Evolutionary conservation across 306 rosid species (phyloP), one percentile per base, ranked within the genome.

Genomic region (Morella rubra): DNA sequence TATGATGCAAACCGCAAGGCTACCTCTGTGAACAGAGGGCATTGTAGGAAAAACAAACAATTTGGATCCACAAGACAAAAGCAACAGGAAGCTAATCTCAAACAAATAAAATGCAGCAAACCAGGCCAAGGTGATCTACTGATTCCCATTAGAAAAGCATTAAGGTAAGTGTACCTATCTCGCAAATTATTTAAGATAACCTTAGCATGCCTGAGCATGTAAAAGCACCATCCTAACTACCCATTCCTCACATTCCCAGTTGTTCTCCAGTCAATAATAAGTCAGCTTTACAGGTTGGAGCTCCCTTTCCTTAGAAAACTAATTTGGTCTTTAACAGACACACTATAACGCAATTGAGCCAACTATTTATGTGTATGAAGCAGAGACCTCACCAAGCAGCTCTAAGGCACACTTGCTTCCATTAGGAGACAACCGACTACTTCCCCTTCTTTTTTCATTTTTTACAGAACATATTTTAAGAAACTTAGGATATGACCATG

Each of bases 221-320:
- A 85, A 75, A 85, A 85, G 86, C 85, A 85, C 50, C 77, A 89
- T 77, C 87, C 91, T 88, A 84, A 79, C 97, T 82, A 86, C 86
- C 93, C 88, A 85, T 76, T 84, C 73, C 79, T 75, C 86, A 46
- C 76, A 83, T 70, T 80, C 85, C 85, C 89, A 72, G 75, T 85
- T 77, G 77, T 84, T 90, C 86, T 83, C 88, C 86, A 75, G 93
- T 84, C 88, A 89, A 87, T 78, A 84, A 12, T 65, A 66, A 79
- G 97, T 91, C 90, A 82, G 87, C 85, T 91, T 90, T 86, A 88
- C 95, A 91, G 78, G 91, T 91, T 79, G 87, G 79, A 82, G 81
- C 88, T 69, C 82, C 85, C 80, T 73, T 84, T 60, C 79, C 79
- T 77, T 80, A 76, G 77, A 81, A 72, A 77, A 80, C 84, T 76